phyloP scores from a whole-genome alignment of 2,329 filamentous ascomycete species.

The Talaromyces sp. region DNA sequence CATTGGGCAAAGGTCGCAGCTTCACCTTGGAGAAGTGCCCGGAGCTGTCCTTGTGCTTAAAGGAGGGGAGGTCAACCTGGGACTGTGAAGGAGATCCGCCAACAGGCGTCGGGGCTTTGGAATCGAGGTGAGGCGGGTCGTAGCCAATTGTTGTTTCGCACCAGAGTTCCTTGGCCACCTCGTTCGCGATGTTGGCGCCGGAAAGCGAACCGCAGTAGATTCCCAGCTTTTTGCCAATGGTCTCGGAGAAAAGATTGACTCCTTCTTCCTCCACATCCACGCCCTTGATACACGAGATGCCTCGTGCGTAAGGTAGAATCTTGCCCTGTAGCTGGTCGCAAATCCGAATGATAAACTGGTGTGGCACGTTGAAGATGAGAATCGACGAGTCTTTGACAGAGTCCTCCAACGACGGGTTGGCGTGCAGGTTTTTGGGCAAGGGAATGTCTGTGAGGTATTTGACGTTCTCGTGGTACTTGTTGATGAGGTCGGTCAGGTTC shows the following conservation, averaged over 20 bases:
- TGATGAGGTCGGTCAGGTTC: constrained; percentile 89
- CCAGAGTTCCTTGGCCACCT: constrained; percentile 94
- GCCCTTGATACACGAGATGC: constrained; percentile 97
- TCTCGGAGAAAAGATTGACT: constrained; percentile 87
- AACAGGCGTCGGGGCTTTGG: constrained; percentile 62
- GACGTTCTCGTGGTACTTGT: constrained; percentile 88
- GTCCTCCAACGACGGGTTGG: constrained; percentile 50
- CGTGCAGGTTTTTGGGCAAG: constrained; percentile 65
- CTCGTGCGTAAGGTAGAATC: constrained; percentile 85
- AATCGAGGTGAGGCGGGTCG: constrained; percentile 85
- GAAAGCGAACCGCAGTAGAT: constrained; percentile 97
- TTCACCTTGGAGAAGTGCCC: constrained; percentile 64
- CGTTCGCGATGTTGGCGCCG: constrained; percentile 91
- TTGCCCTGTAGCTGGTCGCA: constrained; percentile 82
- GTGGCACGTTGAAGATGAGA: constrained; percentile 93
- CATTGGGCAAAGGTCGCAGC: constrained; percentile 69
- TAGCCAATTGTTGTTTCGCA: constrained; percentile 97
- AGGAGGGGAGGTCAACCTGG: constrained; percentile 46
- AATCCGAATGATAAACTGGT: constrained; percentile 80
- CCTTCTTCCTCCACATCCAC: constrained; percentile 86
- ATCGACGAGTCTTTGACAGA: constrained; percentile 81
- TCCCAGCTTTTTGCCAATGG: constrained; percentile 81
- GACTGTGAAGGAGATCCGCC: constrained; percentile 49
- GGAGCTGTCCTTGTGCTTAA: constrained; percentile 65
- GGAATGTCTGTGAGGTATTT: constrained; percentile 92